Conservation (phyloP, 1,284 basidiomycete genomes). For the Puccinia hordei region DNA sequence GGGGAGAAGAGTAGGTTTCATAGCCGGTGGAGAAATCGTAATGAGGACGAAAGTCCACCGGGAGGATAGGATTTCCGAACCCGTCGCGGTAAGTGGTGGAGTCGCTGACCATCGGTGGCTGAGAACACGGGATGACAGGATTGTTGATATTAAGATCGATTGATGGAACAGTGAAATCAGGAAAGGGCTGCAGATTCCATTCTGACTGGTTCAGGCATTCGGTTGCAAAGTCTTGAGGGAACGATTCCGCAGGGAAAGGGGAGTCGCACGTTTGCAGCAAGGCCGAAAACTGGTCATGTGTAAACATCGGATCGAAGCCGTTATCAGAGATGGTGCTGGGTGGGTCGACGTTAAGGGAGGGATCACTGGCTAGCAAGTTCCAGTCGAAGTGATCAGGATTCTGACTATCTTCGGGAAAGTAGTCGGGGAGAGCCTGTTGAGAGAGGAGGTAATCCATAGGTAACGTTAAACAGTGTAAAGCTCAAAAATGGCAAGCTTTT, state of each 20-base stretch:
- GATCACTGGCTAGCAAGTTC: neutral
- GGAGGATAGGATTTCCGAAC: constrained; percentile 16
- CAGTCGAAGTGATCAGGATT: constrained; percentile 10
- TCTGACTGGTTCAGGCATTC: neutral
- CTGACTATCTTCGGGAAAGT: constrained; percentile 7
- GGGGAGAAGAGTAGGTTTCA: constrained; percentile 13
- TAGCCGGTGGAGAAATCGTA: constrained; percentile 9
- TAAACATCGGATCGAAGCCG: constrained; percentile 1
- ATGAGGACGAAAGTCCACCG: neutral
- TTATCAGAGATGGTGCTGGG: neutral
- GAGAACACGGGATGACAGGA: constrained; percentile 1
- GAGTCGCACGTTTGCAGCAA: constrained; percentile 5
- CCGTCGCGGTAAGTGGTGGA: constrained; percentile 23
- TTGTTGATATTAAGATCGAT: neutral
- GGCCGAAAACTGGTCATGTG: constrained; percentile 13
- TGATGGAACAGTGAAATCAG: neutral
- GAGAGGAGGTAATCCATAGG: constrained; percentile 5
- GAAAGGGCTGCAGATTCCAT: neutral
- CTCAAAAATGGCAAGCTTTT: neutral
- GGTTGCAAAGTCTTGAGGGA: constrained; percentile 2
- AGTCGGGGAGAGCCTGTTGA: neutral
- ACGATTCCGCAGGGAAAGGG: neutral
- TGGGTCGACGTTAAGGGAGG: neutral
- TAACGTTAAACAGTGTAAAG: neutral
- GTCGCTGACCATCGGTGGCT: neutral